Evolutionary conservation across 1,284 basidiomycete genomes (phyloP), one percentile per base, ranked within the genome.

Genomic region (Tetrapyrgos nigripes): DNA sequence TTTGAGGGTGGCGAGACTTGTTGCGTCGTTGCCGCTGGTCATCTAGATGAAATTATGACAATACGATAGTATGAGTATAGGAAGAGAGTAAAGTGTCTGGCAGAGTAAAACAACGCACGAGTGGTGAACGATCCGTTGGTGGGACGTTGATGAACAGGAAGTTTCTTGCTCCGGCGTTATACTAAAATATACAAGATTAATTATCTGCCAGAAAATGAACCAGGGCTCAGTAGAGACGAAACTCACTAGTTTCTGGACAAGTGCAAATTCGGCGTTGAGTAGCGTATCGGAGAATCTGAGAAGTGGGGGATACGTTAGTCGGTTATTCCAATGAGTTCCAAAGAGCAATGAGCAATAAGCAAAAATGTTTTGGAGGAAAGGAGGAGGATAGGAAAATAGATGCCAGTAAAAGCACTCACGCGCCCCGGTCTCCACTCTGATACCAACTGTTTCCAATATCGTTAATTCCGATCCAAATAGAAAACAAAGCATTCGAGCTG

Each of bases 61-160:
- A 40, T 40, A n/a, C 17, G 28, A 50, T 24, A n/a, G 28, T 21
- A 33, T 33, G 33, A 43, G 19, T 35, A 24, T 45, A 24, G 17
- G n/a, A 21, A 3, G 31, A 26, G 14, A 54, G 31, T 21, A 24
- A 23, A 14, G 31, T 37, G 13, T 19, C 14, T 45, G 1, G 31
- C 23, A 27, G 40, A 28, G 11, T 5, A 45, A 3, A 24, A 46
- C 6, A 17, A 60, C 75, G 17, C 64, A 84, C 84, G 68, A 82
- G 62, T 4, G 85, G 85, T 1, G 80, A 82, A 11, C 83, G 76
- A 55, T 83, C 78, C 31, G 84, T 74, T 1, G 84, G 83, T 2
- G 84, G 85, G 11, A 87, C 83, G 55, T 82, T 85, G 59, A 83
- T 73, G 68, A 85, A 87, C 48, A 86, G 76, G 78, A 86, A 87